phyloP scores from a whole-genome alignment of 805 yeast genomes.

The Saccharomycopsis amapae region DNA sequence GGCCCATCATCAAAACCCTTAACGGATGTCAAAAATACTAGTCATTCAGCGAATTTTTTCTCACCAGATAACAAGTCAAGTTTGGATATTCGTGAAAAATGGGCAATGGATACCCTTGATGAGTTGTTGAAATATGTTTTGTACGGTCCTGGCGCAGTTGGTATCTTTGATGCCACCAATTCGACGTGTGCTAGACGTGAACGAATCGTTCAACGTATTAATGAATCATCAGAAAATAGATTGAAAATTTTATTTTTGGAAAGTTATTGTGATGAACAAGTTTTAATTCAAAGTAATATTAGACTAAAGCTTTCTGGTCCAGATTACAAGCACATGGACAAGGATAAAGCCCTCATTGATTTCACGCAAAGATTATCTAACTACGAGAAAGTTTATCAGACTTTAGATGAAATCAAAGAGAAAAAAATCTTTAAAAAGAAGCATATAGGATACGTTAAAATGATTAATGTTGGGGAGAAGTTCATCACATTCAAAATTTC shows the following conservation, averaged over 20 bases:
- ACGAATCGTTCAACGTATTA: constrained; percentile 33
- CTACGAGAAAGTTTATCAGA: constrained; percentile 85
- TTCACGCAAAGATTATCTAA: constrained; percentile 74
- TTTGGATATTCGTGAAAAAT: constrained; percentile 68
- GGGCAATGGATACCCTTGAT: constrained; percentile 95
- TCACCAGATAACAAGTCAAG: constrained; percentile 67
- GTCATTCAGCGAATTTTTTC: constrained; percentile 80
- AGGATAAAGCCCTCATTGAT: constrained; percentile 61
- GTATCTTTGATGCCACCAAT: constrained; percentile 83
- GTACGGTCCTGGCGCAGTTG: constrained; percentile 81
- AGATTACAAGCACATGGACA: constrained; percentile 81
- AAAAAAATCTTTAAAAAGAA: constrained; percentile 25
- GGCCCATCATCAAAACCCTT: not conserved
- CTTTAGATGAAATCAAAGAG: constrained; percentile 77
- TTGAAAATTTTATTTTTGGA: constrained; percentile 80
- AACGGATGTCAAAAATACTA: constrained; percentile 16
- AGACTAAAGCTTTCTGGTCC: constrained; percentile 87
- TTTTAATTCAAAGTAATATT: constrained; percentile 75
- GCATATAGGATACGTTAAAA: constrained; percentile 59
- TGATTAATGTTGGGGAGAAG: constrained; percentile 94
- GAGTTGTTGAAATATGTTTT: constrained; percentile 74
- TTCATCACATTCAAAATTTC: constrained; percentile 88
- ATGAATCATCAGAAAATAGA: constrained; percentile 38
- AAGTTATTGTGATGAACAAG: constrained; percentile 76
- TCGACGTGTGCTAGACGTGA: constrained; percentile 60